Evolutionary conservation across 2,329 filamentous ascomycete genomes (phyloP).

Genomic region (Phialocephala subalpina): DNA sequence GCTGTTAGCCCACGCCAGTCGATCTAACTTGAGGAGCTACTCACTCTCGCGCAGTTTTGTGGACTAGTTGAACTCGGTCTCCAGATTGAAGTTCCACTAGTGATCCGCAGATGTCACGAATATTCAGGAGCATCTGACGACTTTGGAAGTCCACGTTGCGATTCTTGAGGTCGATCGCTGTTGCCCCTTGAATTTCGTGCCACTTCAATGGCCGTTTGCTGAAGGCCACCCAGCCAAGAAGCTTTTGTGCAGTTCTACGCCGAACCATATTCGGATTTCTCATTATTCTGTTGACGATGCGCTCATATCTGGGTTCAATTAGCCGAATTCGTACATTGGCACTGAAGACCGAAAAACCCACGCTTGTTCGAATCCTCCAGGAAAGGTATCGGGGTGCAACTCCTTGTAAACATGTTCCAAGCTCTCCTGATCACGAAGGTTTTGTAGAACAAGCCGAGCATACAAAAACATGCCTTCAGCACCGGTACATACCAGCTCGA

Average conservation of each 20-base stretch:
- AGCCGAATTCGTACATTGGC: background rate
- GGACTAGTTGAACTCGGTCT: slow-evolving; percentile 42
- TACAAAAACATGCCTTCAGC: slow-evolving; percentile 45
- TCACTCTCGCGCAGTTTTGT: background rate
- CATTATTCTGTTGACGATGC: background rate
- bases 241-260: slow-evolving; percentile 17
- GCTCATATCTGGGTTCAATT: background rate
- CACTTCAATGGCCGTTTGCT: slow-evolving; percentile 49
- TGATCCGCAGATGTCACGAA: slow-evolving; percentile 47
- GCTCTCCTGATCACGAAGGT: slow-evolving; percentile 32
- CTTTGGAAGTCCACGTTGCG: slow-evolving; percentile 42
- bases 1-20: slow-evolving; percentile 36
- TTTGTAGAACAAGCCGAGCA: slow-evolving; percentile 41
- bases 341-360: slow-evolving; percentile 12
- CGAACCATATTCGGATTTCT: background rate
- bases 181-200: slow-evolving; percentile 50
- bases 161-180: slow-evolving; percentile 44
- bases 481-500: slow-evolving; percentile 29
- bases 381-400: slow-evolving; percentile 23
- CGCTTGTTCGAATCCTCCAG: slow-evolving; percentile 30
- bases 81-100: slow-evolving; percentile 43
- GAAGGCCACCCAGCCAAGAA: slow-evolving; percentile 50
- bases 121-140: slow-evolving; percentile 35
- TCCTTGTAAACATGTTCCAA: slow-evolving; percentile 24
- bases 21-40: slow-evolving; percentile 23